Evolutionary conservation across 306 rosid species (phyloP).

Genomic region (Alnus rubra): DNA sequence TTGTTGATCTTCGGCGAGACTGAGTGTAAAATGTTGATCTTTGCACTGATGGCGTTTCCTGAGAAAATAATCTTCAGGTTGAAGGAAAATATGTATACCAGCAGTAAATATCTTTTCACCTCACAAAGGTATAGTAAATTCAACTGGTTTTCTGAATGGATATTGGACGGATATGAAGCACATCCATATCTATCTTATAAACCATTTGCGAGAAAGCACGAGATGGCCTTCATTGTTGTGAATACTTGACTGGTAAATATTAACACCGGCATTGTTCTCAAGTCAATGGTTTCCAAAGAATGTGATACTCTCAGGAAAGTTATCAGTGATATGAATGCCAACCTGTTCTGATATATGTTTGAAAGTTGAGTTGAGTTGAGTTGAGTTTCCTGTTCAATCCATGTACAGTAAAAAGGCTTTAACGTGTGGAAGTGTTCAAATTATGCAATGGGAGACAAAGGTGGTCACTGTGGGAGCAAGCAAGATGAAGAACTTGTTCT

Average conservation of each 20-base stretch:
- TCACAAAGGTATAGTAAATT: constrained; percentile 23
- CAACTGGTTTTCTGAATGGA: constrained; percentile 12
- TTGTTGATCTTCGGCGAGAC: constrained; percentile 73
- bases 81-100: constrained; percentile 29
- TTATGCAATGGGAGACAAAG: too few relatives aligned
- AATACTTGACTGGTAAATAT: constrained; percentile 3
- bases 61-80: constrained; percentile 9
- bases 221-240: not conserved
- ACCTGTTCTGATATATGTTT: not conserved
- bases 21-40: not conserved
- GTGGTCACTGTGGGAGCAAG: too few relatives aligned
- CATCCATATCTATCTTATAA: constrained; percentile 32
- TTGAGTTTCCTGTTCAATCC: too few relatives aligned
- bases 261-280: not conserved
- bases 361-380: not conserved
- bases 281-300: not conserved
- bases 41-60: not conserved
- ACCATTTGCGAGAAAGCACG: constrained; percentile 7
- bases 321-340: not conserved
- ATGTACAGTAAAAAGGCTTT: too few relatives aligned
- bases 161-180: constrained; percentile 5
- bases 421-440: too few relatives aligned
- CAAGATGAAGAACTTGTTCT: too few relatives aligned
- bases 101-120: constrained; percentile 22
- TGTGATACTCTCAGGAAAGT: not conserved